Percentiles rank a stretch among this genome's conserved stretches.
Evolutionary conservation across 345 rosid species (phyloP).

Genomic region (Viola odorata): DNA sequence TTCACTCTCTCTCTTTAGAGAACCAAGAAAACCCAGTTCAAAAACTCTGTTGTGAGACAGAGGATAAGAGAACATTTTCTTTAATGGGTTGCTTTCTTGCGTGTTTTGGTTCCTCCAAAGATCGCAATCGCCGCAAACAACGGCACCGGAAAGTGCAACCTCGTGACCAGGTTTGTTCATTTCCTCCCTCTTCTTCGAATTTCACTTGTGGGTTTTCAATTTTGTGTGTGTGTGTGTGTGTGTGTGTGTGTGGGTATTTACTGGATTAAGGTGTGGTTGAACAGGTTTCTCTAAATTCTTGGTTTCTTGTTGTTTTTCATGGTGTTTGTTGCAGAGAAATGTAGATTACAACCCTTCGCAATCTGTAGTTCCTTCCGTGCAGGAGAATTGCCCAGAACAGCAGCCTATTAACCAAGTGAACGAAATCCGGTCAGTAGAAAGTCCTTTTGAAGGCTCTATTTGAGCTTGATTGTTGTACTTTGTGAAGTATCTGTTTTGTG

Average conservation of each 20-base stretch:
- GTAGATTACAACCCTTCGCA: conserved; percentile 20
- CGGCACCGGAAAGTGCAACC: conserved; percentile 40
- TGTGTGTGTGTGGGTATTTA: conserved; percentile 1
- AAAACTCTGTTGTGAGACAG: conserved; percentile 1
- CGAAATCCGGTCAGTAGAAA: conserved; percentile 33
- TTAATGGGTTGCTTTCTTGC: conserved; percentile 77
- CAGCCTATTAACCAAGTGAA: conserved; percentile 24
- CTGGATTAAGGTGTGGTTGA: no score
- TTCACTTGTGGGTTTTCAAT: neutral
- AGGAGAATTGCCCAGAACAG: conserved; percentile 19
- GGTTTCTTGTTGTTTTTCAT: neutral
- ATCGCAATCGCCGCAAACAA: conserved; percentile 43
- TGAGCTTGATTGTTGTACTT: neutral
- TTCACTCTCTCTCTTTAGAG: neutral
- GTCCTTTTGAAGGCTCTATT: neutral
- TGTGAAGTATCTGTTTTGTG: neutral
- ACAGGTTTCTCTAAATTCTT: neutral
- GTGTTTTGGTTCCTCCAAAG: conserved; percentile 80
- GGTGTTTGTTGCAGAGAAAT: conserved; percentile 32
- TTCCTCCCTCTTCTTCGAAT: neutral
- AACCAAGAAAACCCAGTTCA: neutral
- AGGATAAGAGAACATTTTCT: neutral
- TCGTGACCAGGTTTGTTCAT: conserved; percentile 30
- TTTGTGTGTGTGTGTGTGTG: neutral
- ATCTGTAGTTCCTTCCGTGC: conserved; percentile 25